Evolutionary conservation across 2,329 filamentous ascomycete genomes (phyloP).

Genomic region (Penicillium vulpinum): DNA sequence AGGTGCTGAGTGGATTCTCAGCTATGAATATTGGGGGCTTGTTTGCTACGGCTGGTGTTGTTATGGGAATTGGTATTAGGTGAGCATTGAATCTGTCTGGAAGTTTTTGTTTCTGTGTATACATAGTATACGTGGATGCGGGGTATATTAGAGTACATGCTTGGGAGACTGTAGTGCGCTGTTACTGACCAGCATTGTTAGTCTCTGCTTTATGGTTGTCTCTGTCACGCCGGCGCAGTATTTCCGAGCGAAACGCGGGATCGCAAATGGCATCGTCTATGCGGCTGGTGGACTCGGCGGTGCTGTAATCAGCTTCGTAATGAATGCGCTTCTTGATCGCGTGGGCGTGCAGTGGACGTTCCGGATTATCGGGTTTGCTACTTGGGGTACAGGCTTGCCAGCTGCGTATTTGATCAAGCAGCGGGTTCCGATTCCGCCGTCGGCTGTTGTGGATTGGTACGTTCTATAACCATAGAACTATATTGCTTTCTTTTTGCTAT

Average conservation of each 20-base stretch:
- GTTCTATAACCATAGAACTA: constrained; percentile 1
- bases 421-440: constrained; percentile 36
- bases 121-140: not conserved
- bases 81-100: not conserved
- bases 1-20: constrained; percentile 52
- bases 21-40: constrained; percentile 48
- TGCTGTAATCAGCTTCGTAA: constrained; percentile 52
- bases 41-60: constrained; percentile 52
- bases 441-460: constrained; percentile 54
- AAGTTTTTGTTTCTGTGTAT: not conserved
- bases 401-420: constrained; percentile 54
- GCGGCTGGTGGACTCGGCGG: constrained; percentile 56
- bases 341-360: constrained; percentile 46
- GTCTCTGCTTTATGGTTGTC: constrained; percentile 47
- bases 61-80: constrained; percentile 47
- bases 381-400: constrained; percentile 56
- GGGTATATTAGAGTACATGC: not conserved
- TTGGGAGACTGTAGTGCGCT: not conserved
- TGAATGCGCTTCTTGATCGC: constrained; percentile 45
- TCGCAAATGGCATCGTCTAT: constrained; percentile 53
- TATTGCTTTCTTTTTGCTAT: not conserved
- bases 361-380: constrained; percentile 50
- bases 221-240: constrained; percentile 56
- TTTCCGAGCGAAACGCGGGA: constrained; percentile 54
- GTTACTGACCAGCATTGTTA: constrained; percentile 14